Evolutionary conservation across 805 yeast genomes (phyloP).

Genomic region (Wickerhamiella parazyma): DNA sequence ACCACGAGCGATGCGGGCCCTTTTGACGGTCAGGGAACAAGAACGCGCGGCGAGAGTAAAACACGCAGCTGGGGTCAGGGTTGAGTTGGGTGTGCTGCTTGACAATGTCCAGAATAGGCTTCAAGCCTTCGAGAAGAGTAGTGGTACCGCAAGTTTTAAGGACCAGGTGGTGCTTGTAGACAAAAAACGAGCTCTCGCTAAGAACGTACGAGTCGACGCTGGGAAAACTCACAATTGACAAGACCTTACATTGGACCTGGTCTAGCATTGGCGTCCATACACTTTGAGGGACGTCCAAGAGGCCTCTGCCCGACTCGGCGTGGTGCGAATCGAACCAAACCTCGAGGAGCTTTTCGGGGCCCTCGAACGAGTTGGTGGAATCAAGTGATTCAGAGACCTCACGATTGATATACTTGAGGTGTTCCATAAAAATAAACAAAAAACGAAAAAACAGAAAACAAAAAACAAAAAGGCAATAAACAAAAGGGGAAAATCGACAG

Average conservation of each 20-base stretch:
- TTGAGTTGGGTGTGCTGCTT: slow-evolving; percentile 30
- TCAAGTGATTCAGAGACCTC: slow-evolving; percentile 66
- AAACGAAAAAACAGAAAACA: slow-evolving; percentile 8
- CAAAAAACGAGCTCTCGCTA: slow-evolving; percentile 82
- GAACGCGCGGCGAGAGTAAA: slow-evolving; percentile 82
- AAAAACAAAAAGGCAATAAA: slow-evolving; percentile 8
- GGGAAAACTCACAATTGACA: slow-evolving; percentile 57
- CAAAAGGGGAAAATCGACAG: slow-evolving; percentile 10
- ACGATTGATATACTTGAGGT: slow-evolving; percentile 48
- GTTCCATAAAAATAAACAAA: slow-evolving; percentile 12
- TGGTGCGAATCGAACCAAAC: slow-evolving; percentile 59
- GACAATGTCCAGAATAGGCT: slow-evolving; percentile 44
- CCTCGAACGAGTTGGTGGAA: slow-evolving; percentile 88
- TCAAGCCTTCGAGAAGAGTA: slow-evolving; percentile 68
- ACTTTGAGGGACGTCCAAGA: slow-evolving; percentile 47
- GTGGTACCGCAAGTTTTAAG: slow-evolving; percentile 96
- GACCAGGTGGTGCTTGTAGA: slow-evolving; percentile 71
- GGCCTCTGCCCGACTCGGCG: slow-evolving; percentile 28
- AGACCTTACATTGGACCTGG: slow-evolving; percentile 73
- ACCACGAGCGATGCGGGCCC: slow-evolving; percentile 75
- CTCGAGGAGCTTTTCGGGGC: slow-evolving; percentile 89
- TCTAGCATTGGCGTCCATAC: slow-evolving; percentile 66
- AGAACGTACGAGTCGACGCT: slow-evolving; percentile 70
- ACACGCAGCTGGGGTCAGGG: slow-evolving; percentile 45
- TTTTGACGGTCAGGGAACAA: slow-evolving; percentile 83